These are phyloP conservation scores for Verticillium nonalfalfae DNA, from an alignment of 2,329 filamentous ascomycete genomes.

Conservation along the genomic window DNA sequence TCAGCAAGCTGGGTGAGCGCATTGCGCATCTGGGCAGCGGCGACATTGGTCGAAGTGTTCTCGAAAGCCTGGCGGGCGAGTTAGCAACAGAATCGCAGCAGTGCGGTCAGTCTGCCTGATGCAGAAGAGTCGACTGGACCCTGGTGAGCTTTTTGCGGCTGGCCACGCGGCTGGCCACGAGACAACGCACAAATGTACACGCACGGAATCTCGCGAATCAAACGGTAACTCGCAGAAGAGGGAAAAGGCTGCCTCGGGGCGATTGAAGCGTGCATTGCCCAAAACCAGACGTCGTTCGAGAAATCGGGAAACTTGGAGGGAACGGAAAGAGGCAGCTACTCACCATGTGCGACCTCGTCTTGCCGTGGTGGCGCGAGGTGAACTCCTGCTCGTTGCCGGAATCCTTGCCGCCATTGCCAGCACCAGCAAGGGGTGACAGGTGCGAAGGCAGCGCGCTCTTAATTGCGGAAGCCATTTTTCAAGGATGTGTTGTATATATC, in stretches of 20 bases:
- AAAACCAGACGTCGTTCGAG: background rate
- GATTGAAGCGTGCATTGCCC: background rate
- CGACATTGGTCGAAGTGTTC: constrained; percentile 97
- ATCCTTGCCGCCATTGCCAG: constrained; percentile 33
- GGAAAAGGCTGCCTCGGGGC: background rate
- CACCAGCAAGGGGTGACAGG: constrained; percentile 41
- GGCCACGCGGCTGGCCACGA: background rate
- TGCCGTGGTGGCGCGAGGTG: constrained; percentile 68
- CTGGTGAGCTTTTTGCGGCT: background rate
- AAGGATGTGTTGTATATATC: background rate
- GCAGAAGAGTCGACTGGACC: background rate
- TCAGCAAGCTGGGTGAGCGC: constrained; percentile 87
- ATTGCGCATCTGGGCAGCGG: constrained; percentile 99
- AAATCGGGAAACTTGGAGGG: background rate
- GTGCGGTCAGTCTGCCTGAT: background rate
- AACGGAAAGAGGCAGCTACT: constrained; percentile 25
- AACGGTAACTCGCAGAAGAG: no score
- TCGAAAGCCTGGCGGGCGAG: constrained; percentile 72
- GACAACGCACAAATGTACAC: no score
- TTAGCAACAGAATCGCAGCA: background rate
- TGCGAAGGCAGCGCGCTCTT: constrained; percentile 78
- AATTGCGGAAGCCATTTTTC: constrained; percentile 62
- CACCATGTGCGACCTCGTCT: constrained; percentile 81
- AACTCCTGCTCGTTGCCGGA: constrained; percentile 42
- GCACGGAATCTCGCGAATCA: no score